These are phyloP conservation scores for Linnemannia exigua DNA, from an alignment of 192 early-diverging fungal genomes.

Conservation along the genomic window DNA sequence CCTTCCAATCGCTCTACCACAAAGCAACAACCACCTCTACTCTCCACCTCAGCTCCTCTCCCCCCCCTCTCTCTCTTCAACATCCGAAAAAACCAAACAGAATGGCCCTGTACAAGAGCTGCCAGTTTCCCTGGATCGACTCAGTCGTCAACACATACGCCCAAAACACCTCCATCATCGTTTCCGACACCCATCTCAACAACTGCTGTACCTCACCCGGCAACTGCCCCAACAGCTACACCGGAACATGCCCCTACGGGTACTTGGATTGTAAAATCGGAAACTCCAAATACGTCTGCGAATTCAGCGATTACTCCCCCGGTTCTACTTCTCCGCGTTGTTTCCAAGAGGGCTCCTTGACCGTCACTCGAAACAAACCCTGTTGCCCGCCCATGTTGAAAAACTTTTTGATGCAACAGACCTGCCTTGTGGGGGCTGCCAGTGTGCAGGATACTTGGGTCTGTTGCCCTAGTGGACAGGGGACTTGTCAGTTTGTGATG, in stretches of 20 bases:
- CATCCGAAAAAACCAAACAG: background rate
- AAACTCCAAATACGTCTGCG: slow-evolving; percentile 1
- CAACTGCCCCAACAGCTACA: background rate
- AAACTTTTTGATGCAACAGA: background rate
- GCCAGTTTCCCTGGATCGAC: background rate
- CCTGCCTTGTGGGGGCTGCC: background rate
- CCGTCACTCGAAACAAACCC: background rate
- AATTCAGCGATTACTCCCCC: background rate
- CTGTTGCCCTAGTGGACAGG: background rate
- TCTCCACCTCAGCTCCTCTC: background rate
- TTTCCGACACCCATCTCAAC: background rate
- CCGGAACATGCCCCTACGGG: background rate
- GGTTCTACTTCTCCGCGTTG: background rate
- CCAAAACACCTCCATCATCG: background rate
- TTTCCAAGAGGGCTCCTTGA: background rate
- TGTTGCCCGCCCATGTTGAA: background rate
- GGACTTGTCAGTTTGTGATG: background rate
- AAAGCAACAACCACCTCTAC: background rate
- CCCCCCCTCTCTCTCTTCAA: too few relatives aligned
- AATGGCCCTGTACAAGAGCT: background rate
- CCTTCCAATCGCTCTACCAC: background rate
- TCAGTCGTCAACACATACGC: background rate
- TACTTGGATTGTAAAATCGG: background rate
- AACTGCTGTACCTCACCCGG: background rate
- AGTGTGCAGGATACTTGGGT: background rate